These are phyloP conservation scores for Coriolopsis trogii DNA, from an alignment of 1,284 basidiomycete genomes.

Conservation along the genomic window DNA sequence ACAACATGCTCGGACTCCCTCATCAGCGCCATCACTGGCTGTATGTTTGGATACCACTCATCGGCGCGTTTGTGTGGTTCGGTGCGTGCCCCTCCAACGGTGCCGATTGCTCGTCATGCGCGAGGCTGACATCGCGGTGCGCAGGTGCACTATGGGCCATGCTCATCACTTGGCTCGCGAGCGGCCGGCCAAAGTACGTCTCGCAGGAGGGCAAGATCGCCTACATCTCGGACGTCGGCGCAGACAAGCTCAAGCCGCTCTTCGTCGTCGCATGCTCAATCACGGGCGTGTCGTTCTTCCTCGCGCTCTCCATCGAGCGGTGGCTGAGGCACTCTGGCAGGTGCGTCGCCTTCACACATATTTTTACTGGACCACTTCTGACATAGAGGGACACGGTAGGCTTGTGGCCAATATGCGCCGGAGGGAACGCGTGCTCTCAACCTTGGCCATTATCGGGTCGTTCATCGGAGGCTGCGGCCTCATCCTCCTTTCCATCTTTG, in stretches of 20 bases:
- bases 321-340: conserved; percentile 64
- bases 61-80: conserved; percentile 66
- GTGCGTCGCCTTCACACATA: conserved; percentile 33
- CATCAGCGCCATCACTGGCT: conserved; percentile 51
- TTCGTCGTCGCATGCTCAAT: conserved; percentile 65
- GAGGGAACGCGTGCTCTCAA: conserved; percentile 55
- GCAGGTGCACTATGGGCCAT: conserved; percentile 63
- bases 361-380: neutral
- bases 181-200: conserved; percentile 50
- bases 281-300: conserved; percentile 62
- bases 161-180: conserved; percentile 65
- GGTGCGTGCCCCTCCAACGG: conserved; percentile 37
- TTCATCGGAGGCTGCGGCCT: conserved; percentile 51
- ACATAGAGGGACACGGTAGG: conserved; percentile 35
- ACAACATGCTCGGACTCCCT: conserved; percentile 20
- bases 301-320: conserved; percentile 61
- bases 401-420: conserved; percentile 59
- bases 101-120: neutral
- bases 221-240: conserved; percentile 77
- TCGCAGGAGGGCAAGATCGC: conserved; percentile 57
- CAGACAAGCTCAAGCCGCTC: conserved; percentile 69
- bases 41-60: conserved; percentile 65
- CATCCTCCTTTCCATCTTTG: conserved; percentile 64
- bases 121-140: neutral
- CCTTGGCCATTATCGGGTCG: conserved; percentile 60